Evolutionary conservation across 768 basidiomycete genomes (phyloP), one percentile per base, ranked within the genome.

Genomic region (Leucocoprinus leucothites): DNA sequence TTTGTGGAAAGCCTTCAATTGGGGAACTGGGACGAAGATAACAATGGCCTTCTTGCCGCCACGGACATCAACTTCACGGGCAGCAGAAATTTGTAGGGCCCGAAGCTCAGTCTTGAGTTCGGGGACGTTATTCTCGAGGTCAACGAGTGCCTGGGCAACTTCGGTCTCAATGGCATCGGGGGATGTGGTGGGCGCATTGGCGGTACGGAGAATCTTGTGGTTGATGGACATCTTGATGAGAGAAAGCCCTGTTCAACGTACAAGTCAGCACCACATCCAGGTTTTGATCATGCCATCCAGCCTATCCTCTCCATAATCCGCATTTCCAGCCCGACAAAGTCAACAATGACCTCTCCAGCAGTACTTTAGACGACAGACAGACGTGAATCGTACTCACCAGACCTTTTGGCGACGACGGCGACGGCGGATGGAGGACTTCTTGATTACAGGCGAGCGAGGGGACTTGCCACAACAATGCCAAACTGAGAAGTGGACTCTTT

Each of bases 11-110:
- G 95, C 96, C 80, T 98, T 98, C 74, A 96, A 72, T 75, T 95
- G 93, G 62, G 96, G 94, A 48, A 96, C 89, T 55, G 97, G 97
- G 45, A 98, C 95, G 69, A 99, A 99, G 72, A 99, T 79, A 60
- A 99, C 93, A 66, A 99, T 95, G 50, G 97, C 97, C 82, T 98
- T 99, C 81, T 97, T 98, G 69, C 97, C 97, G 60, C 96, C 97
- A 67, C 94, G 92, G 65, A 98, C 95, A 70, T 99, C 97, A 63
- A 99, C 91, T 77, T 99, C 97, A 68, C 94, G 94, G 62, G 97
- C 97, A 61, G 95, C 92, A 63, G 94, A 96, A 76, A 99, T 98
- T 70, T 98, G 94, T 63, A 99, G 86, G 58, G 87, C 85, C 47
- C 95, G 87, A 61, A 99, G 87, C 80, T 99, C 97, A 56, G 82